Conservation (phyloP, 495 filamentous ascomycete species). For the Neurospora intermedia region DNA sequence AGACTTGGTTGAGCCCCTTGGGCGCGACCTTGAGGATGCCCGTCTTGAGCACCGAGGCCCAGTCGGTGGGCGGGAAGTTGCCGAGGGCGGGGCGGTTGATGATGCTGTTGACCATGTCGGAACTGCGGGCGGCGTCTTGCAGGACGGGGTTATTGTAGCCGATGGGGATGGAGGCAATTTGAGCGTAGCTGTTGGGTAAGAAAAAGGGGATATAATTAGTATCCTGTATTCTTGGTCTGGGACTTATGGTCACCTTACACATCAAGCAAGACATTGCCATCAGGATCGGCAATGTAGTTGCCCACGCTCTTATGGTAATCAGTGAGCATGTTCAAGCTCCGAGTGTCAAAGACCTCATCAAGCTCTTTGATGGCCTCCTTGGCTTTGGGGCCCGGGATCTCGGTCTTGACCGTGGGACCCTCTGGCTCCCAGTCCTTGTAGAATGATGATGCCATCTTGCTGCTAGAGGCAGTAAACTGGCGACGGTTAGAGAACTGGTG, state of each 20-base stretch:
- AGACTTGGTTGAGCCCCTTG: conserved; percentile 87
- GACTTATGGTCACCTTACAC: conserved; percentile 48
- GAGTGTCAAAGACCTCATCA: conserved; percentile 81
- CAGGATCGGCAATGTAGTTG: conserved; percentile 78
- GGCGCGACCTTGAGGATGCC: conserved; percentile 84
- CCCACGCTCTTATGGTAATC: conserved; percentile 66
- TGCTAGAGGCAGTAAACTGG: conserved; percentile 18
- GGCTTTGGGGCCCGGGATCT: conserved; percentile 76
- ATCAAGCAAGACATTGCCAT: conserved; percentile 72
- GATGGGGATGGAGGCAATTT: conserved; percentile 95
- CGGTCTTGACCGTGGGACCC: conserved; percentile 59
- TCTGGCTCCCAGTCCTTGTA: conserved; percentile 62
- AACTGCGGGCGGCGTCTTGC: conserved; percentile 54
- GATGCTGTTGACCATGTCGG: conserved; percentile 70
- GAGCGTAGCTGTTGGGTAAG: conserved; percentile 53
- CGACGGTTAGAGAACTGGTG: conserved; percentile 9
- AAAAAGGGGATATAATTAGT: not conserved
- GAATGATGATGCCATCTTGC: conserved; percentile 36
- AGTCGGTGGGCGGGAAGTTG: conserved; percentile 90
- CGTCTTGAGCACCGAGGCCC: conserved; percentile 75
- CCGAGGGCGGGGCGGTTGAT: conserved; percentile 94
- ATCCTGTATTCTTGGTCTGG: not conserved
- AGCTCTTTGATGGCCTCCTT: conserved; percentile 51
- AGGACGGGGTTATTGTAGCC: conserved; percentile 93
- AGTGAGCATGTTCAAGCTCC: conserved; percentile 85